phyloP scores from a whole-genome alignment of 345 rosid genomes.

The Populus deltoides region DNA sequence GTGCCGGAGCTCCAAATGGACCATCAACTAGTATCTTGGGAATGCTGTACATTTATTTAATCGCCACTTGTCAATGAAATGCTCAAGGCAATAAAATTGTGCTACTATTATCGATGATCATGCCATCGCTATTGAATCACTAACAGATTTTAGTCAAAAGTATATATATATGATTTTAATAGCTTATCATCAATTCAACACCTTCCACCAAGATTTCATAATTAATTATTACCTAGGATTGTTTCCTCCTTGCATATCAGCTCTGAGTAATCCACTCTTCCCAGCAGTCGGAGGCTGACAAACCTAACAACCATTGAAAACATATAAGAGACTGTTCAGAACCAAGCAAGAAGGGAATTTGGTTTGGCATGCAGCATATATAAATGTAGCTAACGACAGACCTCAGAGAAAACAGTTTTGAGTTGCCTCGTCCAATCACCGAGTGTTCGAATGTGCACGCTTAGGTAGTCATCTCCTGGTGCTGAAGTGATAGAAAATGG shows the following conservation, averaged over 20 bases:
- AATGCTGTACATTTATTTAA: slow-evolving; percentile 33
- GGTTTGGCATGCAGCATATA: neutral
- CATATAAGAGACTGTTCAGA: neutral
- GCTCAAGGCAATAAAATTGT: neutral
- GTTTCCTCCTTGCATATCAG: slow-evolving; percentile 44
- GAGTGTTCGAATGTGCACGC: slow-evolving; percentile 79
- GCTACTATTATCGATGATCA: neutral
- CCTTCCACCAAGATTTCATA: neutral
- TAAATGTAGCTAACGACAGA: slow-evolving; percentile 8
- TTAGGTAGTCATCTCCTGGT: slow-evolving; percentile 77
- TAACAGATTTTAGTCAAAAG: too few relatives aligned
- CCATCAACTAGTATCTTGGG: slow-evolving; percentile 84
- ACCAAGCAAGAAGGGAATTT: neutral
- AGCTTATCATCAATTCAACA: neutral
- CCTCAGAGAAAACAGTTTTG: slow-evolving; percentile 70
- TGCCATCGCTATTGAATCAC: too few relatives aligned
- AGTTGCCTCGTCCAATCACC: slow-evolving; percentile 93
- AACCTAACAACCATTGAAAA: slow-evolving; percentile 16
- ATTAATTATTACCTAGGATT: slow-evolving; percentile 29
- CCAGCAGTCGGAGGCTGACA: slow-evolving; percentile 62
- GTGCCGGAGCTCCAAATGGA: slow-evolving; percentile 91
- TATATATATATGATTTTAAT: too few relatives aligned
- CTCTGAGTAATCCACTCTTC: slow-evolving; percentile 61
- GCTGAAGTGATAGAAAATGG: slow-evolving; percentile 96
- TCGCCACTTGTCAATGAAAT: neutral